Evolutionary conservation across 805 yeast genomes (phyloP).

Genomic region (Candida tallmaniae): DNA sequence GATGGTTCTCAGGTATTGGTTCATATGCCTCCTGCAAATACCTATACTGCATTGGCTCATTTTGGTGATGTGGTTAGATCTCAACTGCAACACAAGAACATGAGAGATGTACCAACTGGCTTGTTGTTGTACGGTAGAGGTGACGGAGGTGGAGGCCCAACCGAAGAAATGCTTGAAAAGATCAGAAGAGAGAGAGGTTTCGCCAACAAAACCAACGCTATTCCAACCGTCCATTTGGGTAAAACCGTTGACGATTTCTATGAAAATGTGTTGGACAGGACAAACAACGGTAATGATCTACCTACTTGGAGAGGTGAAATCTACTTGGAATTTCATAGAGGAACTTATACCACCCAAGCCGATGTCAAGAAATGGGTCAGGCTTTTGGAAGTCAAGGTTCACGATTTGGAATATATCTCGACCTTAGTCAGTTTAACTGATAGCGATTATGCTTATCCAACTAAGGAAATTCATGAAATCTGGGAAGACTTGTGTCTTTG

Average conservation of each 20-base stretch:
- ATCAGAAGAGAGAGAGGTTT: conserved; percentile 88
- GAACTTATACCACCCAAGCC: conserved; percentile 95
- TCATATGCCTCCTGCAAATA: conserved; percentile 97
- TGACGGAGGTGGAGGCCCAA: conserved; percentile 99
- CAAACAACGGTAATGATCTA: conserved; percentile 61
- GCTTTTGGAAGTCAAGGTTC: conserved; percentile 66
- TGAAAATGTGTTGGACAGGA: conserved; percentile 54
- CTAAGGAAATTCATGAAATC: conserved; percentile 55
- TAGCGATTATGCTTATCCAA: conserved; percentile 66
- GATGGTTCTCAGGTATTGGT: conserved; percentile 92
- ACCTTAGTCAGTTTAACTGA: conserved; percentile 61
- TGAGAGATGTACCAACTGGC: conserved; percentile 76
- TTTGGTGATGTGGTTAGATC: conserved; percentile 90
- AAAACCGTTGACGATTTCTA: conserved; percentile 77
- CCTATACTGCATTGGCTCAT: conserved; percentile 90
- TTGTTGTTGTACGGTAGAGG: conserved; percentile 87
- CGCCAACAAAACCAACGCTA: conserved; percentile 75
- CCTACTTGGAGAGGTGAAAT: conserved; percentile 94
- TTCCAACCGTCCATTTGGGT: conserved; percentile 82
- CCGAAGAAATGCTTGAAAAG: conserved; percentile 88
- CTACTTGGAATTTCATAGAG: conserved; percentile 93
- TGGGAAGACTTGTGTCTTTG: conserved; percentile 91
- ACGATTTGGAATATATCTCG: conserved; percentile 82
- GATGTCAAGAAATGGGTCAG: conserved; percentile 79
- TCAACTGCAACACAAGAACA: conserved; percentile 74